Conservation (phyloP, 495 filamentous ascomycete genomes). For the Daldinia childiae region DNA sequence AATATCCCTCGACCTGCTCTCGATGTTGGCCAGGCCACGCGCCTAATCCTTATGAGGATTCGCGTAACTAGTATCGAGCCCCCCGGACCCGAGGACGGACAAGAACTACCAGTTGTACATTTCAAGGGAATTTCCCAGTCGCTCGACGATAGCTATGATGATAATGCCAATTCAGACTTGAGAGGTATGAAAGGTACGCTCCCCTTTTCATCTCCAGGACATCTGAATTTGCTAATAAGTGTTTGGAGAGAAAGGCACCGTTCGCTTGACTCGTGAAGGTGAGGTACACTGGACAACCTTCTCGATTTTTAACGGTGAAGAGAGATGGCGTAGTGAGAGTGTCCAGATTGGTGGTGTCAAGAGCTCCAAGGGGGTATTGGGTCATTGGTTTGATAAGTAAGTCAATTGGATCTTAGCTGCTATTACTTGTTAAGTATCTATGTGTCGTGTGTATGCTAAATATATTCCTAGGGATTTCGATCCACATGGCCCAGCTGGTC, state of each 20-base stretch:
- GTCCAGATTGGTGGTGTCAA: slow-evolving; percentile 69
- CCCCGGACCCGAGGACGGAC: slow-evolving; percentile 60
- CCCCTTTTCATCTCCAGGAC: not conserved
- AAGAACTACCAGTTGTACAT: slow-evolving; percentile 64
- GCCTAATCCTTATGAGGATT: slow-evolving; percentile 71
- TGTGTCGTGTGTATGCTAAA: slow-evolving; percentile 6
- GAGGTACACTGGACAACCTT: slow-evolving; percentile 74
- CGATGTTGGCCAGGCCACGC: slow-evolving; percentile 65
- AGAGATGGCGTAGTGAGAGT: slow-evolving; percentile 72
- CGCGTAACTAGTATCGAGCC: slow-evolving; percentile 61
- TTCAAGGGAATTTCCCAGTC: slow-evolving; percentile 66
- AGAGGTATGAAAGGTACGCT: slow-evolving; percentile 55
- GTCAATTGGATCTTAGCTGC: not conserved
- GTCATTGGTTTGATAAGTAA: slow-evolving; percentile 74
- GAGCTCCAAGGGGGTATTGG: slow-evolving; percentile 67
- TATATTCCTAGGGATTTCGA: slow-evolving; percentile 59
- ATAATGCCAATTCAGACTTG: slow-evolving; percentile 66
- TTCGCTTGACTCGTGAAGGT: slow-evolving; percentile 66
- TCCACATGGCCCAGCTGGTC: slow-evolving; percentile 68
- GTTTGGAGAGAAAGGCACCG: slow-evolving; percentile 53
- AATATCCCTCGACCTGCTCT: slow-evolving; percentile 59
- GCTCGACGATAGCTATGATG: slow-evolving; percentile 65
- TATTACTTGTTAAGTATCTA: not conserved
- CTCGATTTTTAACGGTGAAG: slow-evolving; percentile 67
- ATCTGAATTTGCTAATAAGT: slow-evolving; percentile 34